Evolutionary conservation across 192 early-diverging fungal species (phyloP).

Genomic region (Backusella circina): DNA sequence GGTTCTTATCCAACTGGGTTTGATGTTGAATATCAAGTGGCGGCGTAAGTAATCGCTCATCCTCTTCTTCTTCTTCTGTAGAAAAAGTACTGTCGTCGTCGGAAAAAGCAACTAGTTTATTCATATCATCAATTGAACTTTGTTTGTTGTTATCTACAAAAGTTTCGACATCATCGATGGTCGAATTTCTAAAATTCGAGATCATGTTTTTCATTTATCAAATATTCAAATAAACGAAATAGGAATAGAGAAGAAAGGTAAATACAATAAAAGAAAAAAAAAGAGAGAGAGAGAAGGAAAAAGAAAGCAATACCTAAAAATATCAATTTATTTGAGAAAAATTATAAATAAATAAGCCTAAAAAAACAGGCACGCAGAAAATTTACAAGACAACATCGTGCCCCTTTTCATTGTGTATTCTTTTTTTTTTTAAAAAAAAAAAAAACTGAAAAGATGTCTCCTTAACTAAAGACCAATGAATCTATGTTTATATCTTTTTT

Average conservation of each 20-base stretch:
- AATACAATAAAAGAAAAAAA: not conserved
- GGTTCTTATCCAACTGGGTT: not conserved
- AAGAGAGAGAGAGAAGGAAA: not conserved
- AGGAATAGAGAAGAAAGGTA: not conserved
- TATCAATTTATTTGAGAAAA: not conserved
- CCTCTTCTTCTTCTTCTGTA: conserved; percentile 5
- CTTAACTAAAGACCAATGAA: not conserved
- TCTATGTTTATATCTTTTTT: not conserved
- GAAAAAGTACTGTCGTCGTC: conserved; percentile 13
- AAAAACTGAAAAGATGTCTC: not conserved
- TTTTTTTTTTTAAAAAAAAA: not conserved
- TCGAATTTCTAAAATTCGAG: not conserved
- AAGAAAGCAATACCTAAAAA: not conserved
- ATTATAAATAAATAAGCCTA: not conserved
- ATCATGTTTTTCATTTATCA: not conserved
- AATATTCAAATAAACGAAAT: not conserved
- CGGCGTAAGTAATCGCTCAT: conserved; percentile 5
- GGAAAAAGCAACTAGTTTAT: not conserved
- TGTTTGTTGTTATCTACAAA: not conserved
- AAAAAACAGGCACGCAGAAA: conserved; percentile 1
- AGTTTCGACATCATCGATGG: not conserved
- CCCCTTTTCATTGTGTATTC: not conserved
- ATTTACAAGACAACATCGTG: not conserved
- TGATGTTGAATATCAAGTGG: conserved; percentile 4
- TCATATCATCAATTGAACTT: not conserved